Evolutionary conservation across 2,329 filamentous ascomycete genomes (phyloP).

Genomic region (Neonectria neomacrospora): DNA sequence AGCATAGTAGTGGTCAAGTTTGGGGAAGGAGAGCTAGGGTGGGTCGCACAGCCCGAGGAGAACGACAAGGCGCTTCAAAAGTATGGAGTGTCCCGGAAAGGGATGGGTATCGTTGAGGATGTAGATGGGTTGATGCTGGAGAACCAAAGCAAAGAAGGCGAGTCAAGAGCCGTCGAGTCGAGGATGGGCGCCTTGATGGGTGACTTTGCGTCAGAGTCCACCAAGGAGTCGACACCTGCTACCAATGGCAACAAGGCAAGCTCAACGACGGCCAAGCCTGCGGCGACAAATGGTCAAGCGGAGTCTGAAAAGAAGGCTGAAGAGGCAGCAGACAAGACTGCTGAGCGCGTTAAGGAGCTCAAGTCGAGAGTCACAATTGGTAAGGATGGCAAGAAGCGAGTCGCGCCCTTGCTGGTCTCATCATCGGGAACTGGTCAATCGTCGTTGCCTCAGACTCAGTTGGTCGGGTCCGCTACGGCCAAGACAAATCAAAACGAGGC

Average conservation of each 20-base stretch:
- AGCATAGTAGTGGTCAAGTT: constrained; percentile 86
- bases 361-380: constrained; percentile 95
- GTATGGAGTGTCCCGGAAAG: constrained; percentile 88
- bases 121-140: constrained; percentile 89
- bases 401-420: constrained; percentile 90
- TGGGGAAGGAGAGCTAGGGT: constrained; percentile 87
- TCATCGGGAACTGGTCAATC: constrained; percentile 88
- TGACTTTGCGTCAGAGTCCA: constrained; percentile 71
- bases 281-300: constrained; percentile 53
- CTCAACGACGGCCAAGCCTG: constrained; percentile 50
- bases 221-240: constrained; percentile 60
- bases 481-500: constrained; percentile 74
- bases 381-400: constrained; percentile 96
- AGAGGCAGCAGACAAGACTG: constrained; percentile 64
- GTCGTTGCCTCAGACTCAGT: constrained; percentile 86
- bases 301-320: constrained; percentile 53
- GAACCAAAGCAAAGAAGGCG: constrained; percentile 90
- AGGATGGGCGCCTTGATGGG: constrained; percentile 99
- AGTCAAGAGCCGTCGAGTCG: constrained; percentile 89
- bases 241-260: constrained; percentile 63
- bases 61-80: constrained; percentile 94
- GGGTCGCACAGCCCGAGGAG: constrained; percentile 85
- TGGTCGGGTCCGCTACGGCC: constrained; percentile 79
- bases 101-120: constrained; percentile 91
- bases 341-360: constrained; percentile 67